Conservation (phyloP, 106 monocot species). For the Ottelia alismoides region DNA sequence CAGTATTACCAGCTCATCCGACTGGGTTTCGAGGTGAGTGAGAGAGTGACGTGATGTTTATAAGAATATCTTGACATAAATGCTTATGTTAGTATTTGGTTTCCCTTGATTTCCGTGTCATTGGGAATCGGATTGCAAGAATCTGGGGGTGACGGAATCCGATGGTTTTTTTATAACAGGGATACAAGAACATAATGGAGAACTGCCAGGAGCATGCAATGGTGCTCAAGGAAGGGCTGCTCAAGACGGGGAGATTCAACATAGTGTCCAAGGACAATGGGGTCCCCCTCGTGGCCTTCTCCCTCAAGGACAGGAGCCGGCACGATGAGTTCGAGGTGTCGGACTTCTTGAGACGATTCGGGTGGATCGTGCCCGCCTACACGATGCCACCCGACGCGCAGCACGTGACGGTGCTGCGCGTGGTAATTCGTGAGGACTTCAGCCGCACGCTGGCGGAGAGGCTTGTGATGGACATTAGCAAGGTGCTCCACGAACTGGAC, state of each 20-base stretch:
- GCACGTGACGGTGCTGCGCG: background rate
- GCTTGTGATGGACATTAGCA: background rate
- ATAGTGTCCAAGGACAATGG: background rate
- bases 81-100: too few relatives aligned
- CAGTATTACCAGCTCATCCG: slow-evolving; percentile 1
- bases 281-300: slow-evolving; percentile 1
- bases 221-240: background rate
- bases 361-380: background rate
- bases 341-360: background rate
- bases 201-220: background rate
- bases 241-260: background rate
- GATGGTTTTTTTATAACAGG: background rate
- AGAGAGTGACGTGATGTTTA: too few relatives aligned
- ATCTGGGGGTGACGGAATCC: too few relatives aligned
- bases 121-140: too few relatives aligned
- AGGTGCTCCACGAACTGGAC: background rate
- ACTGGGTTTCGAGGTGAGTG: slow-evolving; percentile 1
- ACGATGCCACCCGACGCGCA: background rate
- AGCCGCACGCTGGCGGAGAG: background rate
- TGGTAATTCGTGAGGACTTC: background rate
- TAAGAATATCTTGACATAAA: too few relatives aligned
- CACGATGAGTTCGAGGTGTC: background rate
- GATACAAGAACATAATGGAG: slow-evolving; percentile 2
- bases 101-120: too few relatives aligned
- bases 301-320: background rate